Evolutionary conservation across 495 filamentous ascomycete genomes (phyloP), one percentile per base, ranked within the genome.

Genomic region (Penicillium turbatum): DNA sequence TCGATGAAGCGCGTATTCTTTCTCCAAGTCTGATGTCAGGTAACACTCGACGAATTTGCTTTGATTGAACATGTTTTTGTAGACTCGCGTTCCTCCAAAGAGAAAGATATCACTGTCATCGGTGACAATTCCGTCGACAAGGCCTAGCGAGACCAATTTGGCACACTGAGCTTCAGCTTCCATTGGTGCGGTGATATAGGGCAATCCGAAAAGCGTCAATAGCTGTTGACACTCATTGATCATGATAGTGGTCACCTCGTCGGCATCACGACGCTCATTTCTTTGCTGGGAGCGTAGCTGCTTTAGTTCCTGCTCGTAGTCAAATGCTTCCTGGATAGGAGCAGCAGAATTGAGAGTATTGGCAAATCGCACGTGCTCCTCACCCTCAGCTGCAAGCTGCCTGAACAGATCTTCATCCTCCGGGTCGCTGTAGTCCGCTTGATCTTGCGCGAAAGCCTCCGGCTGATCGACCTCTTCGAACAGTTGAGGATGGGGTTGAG

Each of bases 21-120:
- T 86, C 63, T 95, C 90, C 2, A 98, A 78, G 61, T 97, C 92
- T 3, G 75, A 74, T n/a, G 84, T 72, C 24, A 98, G 82, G 61
- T 97, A 98, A 70, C 93, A 97, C 72, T 98, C 95, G 37, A 98
- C 93, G 60, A 86, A 95, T 61, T 97, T 97, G 70, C 90, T 88
- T 61, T 87, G 86, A 67, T 96, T 97, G 79, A 98, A 98, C 90
- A 97, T 95, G 74, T 98, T 97, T 57, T 97, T 97, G 77, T 97
- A 98, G 15, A 98, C 86, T 13, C 93, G 79, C 0, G 90, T 97
- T 29, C 93, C 93, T 36, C 93, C 93, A 63, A 98, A 98, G 11
- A 98, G 82, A 64, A 98, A 97, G n/a, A 85, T 91, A 76, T 98
- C 93, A 11, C 84, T 89, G 65, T 98, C 93, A 62, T 98, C 93